A percentile compares a stretch with the other conserved stretches of the same genome.
Evolutionary conservation across 805 yeast genomes (phyloP).

Genomic region (Hanseniaspora pseudoguilliermondii): DNA sequence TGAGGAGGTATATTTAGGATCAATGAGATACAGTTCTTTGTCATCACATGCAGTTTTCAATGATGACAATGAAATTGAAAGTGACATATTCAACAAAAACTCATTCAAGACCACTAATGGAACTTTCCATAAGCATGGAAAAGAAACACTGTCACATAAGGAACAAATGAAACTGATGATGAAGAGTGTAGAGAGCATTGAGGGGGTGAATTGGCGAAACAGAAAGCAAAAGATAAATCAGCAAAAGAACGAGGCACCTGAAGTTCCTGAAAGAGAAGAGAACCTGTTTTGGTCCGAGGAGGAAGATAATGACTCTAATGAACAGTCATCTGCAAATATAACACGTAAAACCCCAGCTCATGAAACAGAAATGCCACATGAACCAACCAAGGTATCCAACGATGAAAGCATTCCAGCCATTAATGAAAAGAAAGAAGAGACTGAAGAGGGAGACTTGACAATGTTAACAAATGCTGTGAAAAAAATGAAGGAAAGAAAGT

Average conservation of each 20-base stretch:
- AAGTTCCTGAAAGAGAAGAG: constrained; percentile 5
- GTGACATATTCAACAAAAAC: neutral
- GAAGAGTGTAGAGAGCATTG: constrained; percentile 9
- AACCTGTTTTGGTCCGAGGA: constrained; percentile 1
- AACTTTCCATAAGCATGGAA: neutral
- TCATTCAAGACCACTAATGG: neutral
- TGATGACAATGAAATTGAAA: neutral
- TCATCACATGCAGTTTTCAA: constrained; percentile 2
- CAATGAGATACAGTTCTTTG: constrained; percentile 9
- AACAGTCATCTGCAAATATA: neutral
- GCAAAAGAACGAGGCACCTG: neutral
- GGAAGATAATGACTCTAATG: neutral
- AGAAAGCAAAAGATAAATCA: neutral
- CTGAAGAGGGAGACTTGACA: constrained; percentile 5
- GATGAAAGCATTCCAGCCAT: too few relatives aligned
- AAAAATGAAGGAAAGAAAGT: constrained; percentile 6
- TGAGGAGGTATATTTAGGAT: neutral
- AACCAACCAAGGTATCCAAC: neutral
- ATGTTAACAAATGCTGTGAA: constrained; percentile 7
- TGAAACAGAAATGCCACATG: neutral
- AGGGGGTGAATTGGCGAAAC: constrained; percentile 12
- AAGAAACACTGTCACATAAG: neutral
- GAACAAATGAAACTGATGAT: neutral
- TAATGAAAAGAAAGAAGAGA: neutral
- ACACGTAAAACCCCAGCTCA: neutral